Evolutionary conservation across 495 filamentous ascomycete genomes (phyloP), one percentile per base, ranked within the genome.

Genomic region (Pyrenopolyporus hunteri): DNA sequence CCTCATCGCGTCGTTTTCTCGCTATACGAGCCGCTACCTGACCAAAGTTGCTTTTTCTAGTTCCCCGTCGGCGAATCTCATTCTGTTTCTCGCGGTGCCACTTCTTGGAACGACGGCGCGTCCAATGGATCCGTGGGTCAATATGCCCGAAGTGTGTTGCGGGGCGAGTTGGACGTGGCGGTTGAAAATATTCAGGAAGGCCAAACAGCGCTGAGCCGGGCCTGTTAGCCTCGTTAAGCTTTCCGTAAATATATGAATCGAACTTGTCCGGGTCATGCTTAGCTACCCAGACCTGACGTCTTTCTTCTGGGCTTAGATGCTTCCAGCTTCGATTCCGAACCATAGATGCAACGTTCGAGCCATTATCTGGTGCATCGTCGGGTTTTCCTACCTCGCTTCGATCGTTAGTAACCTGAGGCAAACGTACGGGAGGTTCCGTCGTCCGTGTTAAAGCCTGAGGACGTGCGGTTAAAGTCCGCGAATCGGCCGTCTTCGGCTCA

Each of bases 81-180:
- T 57, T 53, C 28, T 69, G 66, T 44, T 83, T 83, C 16, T 63
- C 48, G 2, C 46, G 54, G 14, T 73, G 58, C 75, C 78, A 82
- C 20, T 71, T 68, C 8, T 70, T 52, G 0, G 76, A 72, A 43
- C 66, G 73, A 2, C 59, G 65, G 6, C 70, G 70, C 1, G 71
- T 65, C 72, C 75, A 80, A 40, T 75, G 74, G 2, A 74, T 57
- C 2, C 74, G 73, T 0, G 80, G 82, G 59, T 83, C 76, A 16
- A 82, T 73, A 55, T 74, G 58, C 4, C 54, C 64, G 56, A 67
- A 77, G 11, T 64, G 39, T 13, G 49, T 57, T 35, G 64, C 65
- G 6, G 50, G 37, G n/a, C 55, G 60, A 14, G 48, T 68, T 36
- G 61, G 60, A 26, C 64, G 52, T 16, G 55, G 37, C 8, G 65